phyloP scores from a whole-genome alignment of 352 stramenopile species.

The Phytophthora foliorum region DNA sequence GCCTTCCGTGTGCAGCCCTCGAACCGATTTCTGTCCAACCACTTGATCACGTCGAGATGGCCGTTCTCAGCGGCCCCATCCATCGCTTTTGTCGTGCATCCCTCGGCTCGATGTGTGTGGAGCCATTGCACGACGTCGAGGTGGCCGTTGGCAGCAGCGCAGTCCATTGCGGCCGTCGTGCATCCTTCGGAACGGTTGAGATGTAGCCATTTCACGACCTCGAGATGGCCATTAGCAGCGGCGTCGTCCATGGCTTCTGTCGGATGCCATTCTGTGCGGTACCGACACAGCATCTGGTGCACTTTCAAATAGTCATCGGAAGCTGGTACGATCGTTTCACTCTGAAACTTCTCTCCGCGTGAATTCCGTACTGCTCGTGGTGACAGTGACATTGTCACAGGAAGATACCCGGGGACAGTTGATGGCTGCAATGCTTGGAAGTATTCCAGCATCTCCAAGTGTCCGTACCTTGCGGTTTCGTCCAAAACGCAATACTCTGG shows the following conservation, averaged over 20 bases:
- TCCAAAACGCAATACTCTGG: slow-evolving; percentile 30
- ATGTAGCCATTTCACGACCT: slow-evolving; percentile 32
- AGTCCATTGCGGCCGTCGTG: slow-evolving; percentile 27
- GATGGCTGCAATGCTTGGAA: slow-evolving; percentile 12
- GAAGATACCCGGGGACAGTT: slow-evolving; percentile 5
- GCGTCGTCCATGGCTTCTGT: slow-evolving; percentile 28
- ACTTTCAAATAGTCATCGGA: slow-evolving; percentile 23
- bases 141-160: slow-evolving; percentile 26
- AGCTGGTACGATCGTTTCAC: slow-evolving; percentile 19
- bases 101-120: slow-evolving; percentile 4
- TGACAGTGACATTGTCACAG: neutral
- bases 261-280: slow-evolving; percentile 20
- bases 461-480: slow-evolving; percentile 25
- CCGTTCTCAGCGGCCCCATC: slow-evolving; percentile 28
- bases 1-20: slow-evolving; percentile 22
- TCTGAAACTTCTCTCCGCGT: slow-evolving; percentile 9
- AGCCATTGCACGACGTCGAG: slow-evolving; percentile 21
- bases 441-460: slow-evolving; percentile 27
- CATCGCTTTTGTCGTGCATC: slow-evolving; percentile 23
- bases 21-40: slow-evolving; percentile 12
- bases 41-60: slow-evolving; percentile 24
- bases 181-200: slow-evolving; percentile 22
- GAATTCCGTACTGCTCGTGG: slow-evolving; percentile 12
- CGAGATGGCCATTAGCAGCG: slow-evolving; percentile 25
- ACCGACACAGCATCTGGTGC: slow-evolving; percentile 9